phyloP scores from a whole-genome alignment of 352 stramenopile genomes.

The Globisporangium paddicum region DNA sequence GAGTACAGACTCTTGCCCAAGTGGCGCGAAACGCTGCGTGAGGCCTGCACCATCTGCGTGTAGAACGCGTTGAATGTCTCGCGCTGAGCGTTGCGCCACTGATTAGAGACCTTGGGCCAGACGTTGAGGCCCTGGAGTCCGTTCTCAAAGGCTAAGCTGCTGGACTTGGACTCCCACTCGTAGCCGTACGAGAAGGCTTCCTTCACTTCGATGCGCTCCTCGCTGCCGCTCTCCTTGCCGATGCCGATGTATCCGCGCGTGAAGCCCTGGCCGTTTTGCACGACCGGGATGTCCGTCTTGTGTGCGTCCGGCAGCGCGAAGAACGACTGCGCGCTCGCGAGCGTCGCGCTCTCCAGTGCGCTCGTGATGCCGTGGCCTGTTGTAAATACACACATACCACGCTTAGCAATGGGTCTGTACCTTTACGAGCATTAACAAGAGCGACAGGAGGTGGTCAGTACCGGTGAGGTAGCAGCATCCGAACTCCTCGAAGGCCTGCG shows the following conservation, averaged over 20 bases:
- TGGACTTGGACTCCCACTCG: conserved; percentile 41
- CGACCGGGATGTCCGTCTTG: conserved; percentile 57
- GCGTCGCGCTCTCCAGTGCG: conserved; percentile 39
- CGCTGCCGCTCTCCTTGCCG: conserved; percentile 72
- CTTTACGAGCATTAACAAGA: no score
- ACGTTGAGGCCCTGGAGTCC: conserved; percentile 68
- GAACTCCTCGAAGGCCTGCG: conserved; percentile 57
- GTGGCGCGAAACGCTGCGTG: conserved; percentile 38
- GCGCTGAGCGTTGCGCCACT: conserved; percentile 31
- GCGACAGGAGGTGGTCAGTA: no score
- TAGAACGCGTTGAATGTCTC: conserved; percentile 55
- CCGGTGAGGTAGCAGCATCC: conserved; percentile 71
- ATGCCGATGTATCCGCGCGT: conserved; percentile 78
- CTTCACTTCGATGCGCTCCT: conserved; percentile 77
- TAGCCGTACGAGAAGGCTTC: conserved; percentile 82
- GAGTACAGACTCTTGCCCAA: conserved; percentile 54
- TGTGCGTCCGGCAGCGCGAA: conserved; percentile 42
- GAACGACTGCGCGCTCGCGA: conserved; percentile 52
- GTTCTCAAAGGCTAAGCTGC: conserved; percentile 34
- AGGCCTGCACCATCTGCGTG: conserved; percentile 43
- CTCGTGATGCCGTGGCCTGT: conserved; percentile 52
- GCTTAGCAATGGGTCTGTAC: no score
- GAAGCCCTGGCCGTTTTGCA: conserved; percentile 63
- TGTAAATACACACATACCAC: neutral
- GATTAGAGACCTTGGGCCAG: conserved; percentile 34